phyloP scores from a whole-genome alignment of 2,329 filamentous ascomycete genomes.

The Colletotrichum limetticola region DNA sequence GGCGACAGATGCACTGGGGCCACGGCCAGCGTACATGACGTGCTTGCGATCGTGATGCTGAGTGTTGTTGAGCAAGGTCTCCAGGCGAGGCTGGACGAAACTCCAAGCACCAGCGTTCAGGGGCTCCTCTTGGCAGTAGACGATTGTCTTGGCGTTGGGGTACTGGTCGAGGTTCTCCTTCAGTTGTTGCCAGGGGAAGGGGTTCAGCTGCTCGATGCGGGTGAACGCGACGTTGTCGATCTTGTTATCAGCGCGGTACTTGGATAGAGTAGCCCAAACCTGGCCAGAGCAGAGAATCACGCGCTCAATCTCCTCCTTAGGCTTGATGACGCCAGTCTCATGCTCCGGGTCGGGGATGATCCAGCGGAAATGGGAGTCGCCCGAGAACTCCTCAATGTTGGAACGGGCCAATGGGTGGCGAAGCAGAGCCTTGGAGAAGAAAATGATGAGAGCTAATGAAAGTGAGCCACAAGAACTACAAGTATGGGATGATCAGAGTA shows the following conservation, averaged over 20 bases:
- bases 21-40: constrained; percentile 95
- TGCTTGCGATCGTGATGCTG: constrained; percentile 93
- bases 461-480: constrained; percentile 38
- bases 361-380: constrained; percentile 94
- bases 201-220: constrained; percentile 96
- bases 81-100: constrained; percentile 96
- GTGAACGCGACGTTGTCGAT: constrained; percentile 94
- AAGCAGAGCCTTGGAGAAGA: constrained; percentile 98
- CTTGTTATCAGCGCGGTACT: constrained; percentile 88
- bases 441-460: constrained; percentile 82
- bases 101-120: constrained; percentile 97
- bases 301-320: constrained; percentile 88
- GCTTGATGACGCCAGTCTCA: constrained; percentile 76
- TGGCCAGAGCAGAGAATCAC: constrained; percentile 96
- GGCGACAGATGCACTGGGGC: constrained; percentile 92
- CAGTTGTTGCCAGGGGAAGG: constrained; percentile 98
- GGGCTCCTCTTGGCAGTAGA: constrained; percentile 98
- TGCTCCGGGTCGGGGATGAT: constrained; percentile 94
- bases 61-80: constrained; percentile 94
- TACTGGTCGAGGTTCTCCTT: constrained; percentile 97
- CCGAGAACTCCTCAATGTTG: constrained; percentile 88
- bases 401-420: constrained; percentile 94
- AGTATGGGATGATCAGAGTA: constrained; percentile 5
- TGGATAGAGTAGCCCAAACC: constrained; percentile 89
- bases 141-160: constrained; percentile 96